These are phyloP conservation scores for Mimosa pudica DNA, from an alignment of 306 rosid species.

Conservation along the genomic window DNA sequence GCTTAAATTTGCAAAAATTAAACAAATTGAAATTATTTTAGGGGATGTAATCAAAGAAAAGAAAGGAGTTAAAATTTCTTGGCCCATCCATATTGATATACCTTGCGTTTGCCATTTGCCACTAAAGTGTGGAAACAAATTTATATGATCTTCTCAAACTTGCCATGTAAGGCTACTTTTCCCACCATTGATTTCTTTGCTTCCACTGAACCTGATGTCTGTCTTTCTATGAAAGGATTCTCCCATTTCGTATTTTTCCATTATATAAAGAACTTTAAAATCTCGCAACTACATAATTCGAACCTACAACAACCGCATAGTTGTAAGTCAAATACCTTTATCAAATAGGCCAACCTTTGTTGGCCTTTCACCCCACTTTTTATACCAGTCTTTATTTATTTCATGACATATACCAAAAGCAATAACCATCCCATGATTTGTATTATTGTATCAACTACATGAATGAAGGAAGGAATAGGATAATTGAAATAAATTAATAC, in stretches of 20 bases:
- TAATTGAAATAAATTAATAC: no score
- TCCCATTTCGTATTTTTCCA: constrained; percentile 1
- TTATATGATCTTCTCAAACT: not conserved
- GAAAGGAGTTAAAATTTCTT: not conserved
- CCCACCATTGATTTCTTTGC: constrained; percentile 38
- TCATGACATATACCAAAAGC: not conserved
- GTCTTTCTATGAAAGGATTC: not conserved
- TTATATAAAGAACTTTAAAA: no score
- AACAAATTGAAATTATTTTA: not conserved
- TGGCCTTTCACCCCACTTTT: no score
- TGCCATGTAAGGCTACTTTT: constrained; percentile 44
- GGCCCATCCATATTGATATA: not conserved
- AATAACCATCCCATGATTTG: not conserved
- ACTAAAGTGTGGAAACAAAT: not conserved
- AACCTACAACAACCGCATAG: no score
- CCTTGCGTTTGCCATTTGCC: constrained; percentile 31
- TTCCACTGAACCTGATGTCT: constrained; percentile 18
- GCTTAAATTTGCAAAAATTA: not conserved
- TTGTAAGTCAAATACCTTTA: no score
- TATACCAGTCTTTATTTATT: no score
- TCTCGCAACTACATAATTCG: no score
- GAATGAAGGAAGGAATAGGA: no score
- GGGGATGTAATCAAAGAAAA: not conserved
- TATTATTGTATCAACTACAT: not conserved
- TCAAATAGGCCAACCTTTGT: no score